Conservation (phyloP, 2,329 filamentous ascomycete species). For the Xylariaceae sp. region DNA sequence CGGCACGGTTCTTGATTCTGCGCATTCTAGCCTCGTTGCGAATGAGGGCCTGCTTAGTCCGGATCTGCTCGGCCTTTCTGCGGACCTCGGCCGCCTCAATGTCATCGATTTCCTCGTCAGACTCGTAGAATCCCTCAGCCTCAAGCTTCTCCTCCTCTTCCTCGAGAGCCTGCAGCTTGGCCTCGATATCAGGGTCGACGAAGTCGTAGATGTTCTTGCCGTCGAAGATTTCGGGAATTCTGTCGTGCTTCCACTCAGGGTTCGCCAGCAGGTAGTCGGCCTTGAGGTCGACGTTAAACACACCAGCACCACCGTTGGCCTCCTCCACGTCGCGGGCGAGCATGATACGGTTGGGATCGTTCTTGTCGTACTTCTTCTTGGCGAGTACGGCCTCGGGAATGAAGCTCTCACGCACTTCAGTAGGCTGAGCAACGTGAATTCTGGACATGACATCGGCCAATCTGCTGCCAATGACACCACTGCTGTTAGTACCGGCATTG, state of each 20-base stretch:
- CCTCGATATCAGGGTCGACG: slow-evolving; percentile 93
- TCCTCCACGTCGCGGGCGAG: slow-evolving; percentile 84
- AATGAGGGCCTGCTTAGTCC: slow-evolving; percentile 88
- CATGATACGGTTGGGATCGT: slow-evolving; percentile 74
- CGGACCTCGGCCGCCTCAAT: slow-evolving; percentile 81
- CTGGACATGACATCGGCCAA: slow-evolving; percentile 86
- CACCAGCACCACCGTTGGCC: slow-evolving; percentile 89
- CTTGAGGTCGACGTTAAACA: slow-evolving; percentile 90
- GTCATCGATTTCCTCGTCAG: slow-evolving; percentile 75
- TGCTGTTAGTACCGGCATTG: slow-evolving; percentile 77
- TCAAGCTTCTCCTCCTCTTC: slow-evolving; percentile 93
- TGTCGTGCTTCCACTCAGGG: slow-evolving; percentile 92
- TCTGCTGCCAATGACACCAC: slow-evolving; percentile 70
- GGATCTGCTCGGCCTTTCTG: slow-evolving; percentile 90
- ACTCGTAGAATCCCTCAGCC: slow-evolving; percentile 89
- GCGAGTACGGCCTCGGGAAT: slow-evolving; percentile 81
- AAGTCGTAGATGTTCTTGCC: slow-evolving; percentile 98
- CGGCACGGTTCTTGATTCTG: slow-evolving; percentile 96
- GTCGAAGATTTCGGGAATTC: slow-evolving; percentile 87
- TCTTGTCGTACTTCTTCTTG: slow-evolving; percentile 83
- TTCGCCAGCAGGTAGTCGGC: slow-evolving; percentile 83
- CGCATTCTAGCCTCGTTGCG: slow-evolving; percentile 92
- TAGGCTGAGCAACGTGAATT: slow-evolving; percentile 94
- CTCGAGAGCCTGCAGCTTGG: slow-evolving; percentile 84
- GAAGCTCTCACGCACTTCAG: slow-evolving; percentile 73